Base-by-base conservation (phyloP, 805 yeast genomes). In the Yarrowia bubula region DNA sequence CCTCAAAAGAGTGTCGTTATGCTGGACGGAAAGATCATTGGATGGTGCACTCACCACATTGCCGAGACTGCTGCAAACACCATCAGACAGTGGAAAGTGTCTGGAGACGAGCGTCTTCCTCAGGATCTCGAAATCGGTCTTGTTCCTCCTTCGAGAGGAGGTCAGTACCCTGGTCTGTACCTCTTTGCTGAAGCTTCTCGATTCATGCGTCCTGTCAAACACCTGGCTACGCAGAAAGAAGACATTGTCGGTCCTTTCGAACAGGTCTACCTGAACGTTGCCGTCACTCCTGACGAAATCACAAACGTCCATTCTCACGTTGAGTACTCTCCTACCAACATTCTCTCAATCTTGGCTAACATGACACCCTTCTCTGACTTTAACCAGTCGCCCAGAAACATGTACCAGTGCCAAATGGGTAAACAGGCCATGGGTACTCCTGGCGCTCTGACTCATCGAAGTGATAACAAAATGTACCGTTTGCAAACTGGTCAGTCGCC, bases 321-420 rank as follows among this genome's bases (percentile, higher is more conserved):
- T 68, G 99, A 95, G 79, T 92, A 83, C 76, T 83, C 96, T 2
- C 98, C 99, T 72, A 95, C 98, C 2, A 92, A 95, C 77, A 91
- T 95, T 60, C 80, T 95, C 71, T 92, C 98, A 22, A 93, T 95
- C 70, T 82, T 95, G 76, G 99, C 98, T 69, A 95, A 95, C 78
- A 83, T 95, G 81, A 95, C 99, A 1, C 99, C 99, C 70, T 95
- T 91, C 76, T 92, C 98, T 1, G 99, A 95, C 77, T 95, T 95
- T 81, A 95, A 95, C 78, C 99, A 95, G 81, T 92, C 98, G 32
- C 99, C 99, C 73, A 89, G 99, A 86, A 95, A 95, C 77, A 95
- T 95, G 98, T 95, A 95, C 77, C 99, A 95, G 81, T 95, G 99
- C 80, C 99, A 95, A 83, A 95, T 95, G 99, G 98, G 98, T 85